Base-by-base conservation (phyloP, 139 green algal genomes). In the Desmodesmus armatus region DNA sequence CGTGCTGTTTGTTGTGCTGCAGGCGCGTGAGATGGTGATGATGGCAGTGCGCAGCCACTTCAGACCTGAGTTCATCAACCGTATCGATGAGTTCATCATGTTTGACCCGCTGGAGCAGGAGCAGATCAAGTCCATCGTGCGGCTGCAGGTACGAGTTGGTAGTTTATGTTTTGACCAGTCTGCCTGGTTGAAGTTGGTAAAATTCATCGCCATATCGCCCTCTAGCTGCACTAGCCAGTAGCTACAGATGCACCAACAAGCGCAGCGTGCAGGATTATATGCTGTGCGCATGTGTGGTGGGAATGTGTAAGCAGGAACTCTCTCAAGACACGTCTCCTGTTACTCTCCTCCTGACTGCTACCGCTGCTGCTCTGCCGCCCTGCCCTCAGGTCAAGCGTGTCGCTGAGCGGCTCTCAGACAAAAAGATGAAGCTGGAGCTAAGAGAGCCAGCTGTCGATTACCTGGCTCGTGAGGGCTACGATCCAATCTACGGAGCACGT, bases 11-110 rank as follows among this genome's bases (percentile, higher is more conserved):
- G 7, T 21, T 13, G 13, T 55, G 5, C 2, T 66, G 37, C 71
- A 60, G 35, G 79, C 70, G 33, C 79, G 66, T 15, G 67, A 81
- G 5, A 43, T 41, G 58, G 60, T 84, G 25, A 86, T 87, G 74
- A 55, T 43, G 53, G 96, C 94, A 43, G 95, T 98, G n/a, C 95
- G 96, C 60, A 83, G 67, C 3, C 88, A 96, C 85, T 99, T 99
- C 94, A 88, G 97, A 33, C 97, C 97, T n/a, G 97, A 99, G 93
- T 99, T 99, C 82, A 91, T 99, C 75, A 99, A 99, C 92, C 92
- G 97, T 75, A 93, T 99, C 47, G 97, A 99, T 90, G 97, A 99
- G 86, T 99, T 98, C 91, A 96, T 98, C 84, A 95, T 99, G n/a
- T 99, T 99, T 87, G 92, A 98, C 81, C 92, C 94, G n/a, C 95